These are phyloP conservation scores for Flaveria floridana DNA, from an alignment of 140 eudicot genomes.

Conservation along the genomic window DNA sequence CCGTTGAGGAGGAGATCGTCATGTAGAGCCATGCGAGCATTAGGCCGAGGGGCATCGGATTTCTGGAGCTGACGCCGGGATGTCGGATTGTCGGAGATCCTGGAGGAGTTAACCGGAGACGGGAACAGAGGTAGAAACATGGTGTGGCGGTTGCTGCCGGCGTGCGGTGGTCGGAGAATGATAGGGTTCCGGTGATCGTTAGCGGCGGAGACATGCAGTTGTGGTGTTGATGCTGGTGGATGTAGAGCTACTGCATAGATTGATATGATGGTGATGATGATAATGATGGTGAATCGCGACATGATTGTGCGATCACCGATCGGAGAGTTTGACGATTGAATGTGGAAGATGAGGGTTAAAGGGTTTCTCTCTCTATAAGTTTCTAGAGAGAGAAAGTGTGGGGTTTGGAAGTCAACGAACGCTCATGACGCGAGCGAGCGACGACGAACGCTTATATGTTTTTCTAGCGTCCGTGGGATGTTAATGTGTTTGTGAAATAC, in stretches of 20 bases:
- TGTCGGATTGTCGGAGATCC: slow-evolving; percentile 30
- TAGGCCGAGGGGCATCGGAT: slow-evolving; percentile 39
- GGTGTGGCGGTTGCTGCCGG: slow-evolving; percentile 45
- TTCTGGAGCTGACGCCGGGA: slow-evolving; percentile 63
- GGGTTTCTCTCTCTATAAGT: slow-evolving; percentile 29
- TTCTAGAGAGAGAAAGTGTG: slow-evolving; percentile 29
- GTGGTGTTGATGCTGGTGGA: neutral
- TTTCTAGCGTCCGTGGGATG: too few relatives aligned
- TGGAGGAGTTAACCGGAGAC: slow-evolving; percentile 39
- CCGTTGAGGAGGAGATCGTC: slow-evolving; percentile 93
- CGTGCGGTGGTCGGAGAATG: slow-evolving; percentile 30
- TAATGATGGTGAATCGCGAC: slow-evolving; percentile 12
- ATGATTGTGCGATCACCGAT: slow-evolving; percentile 19
- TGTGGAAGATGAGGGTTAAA: neutral
- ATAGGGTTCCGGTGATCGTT: slow-evolving; percentile 16
- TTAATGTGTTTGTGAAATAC: too few relatives aligned
- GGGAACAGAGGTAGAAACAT: slow-evolving; percentile 63
- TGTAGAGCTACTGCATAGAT: neutral
- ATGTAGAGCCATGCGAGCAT: slow-evolving; percentile 85
- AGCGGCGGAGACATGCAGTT: slow-evolving; percentile 4
- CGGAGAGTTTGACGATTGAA: neutral
- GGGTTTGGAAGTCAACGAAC: neutral
- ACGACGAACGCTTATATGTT: too few relatives aligned
- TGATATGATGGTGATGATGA: slow-evolving; percentile 18
- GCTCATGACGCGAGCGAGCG: too few relatives aligned